Percentiles rank a stretch among this genome's conserved stretches.
phyloP scores from a whole-genome alignment of 2,329 filamentous ascomycete genomes.

The Dactylellina leptospora region DNA sequence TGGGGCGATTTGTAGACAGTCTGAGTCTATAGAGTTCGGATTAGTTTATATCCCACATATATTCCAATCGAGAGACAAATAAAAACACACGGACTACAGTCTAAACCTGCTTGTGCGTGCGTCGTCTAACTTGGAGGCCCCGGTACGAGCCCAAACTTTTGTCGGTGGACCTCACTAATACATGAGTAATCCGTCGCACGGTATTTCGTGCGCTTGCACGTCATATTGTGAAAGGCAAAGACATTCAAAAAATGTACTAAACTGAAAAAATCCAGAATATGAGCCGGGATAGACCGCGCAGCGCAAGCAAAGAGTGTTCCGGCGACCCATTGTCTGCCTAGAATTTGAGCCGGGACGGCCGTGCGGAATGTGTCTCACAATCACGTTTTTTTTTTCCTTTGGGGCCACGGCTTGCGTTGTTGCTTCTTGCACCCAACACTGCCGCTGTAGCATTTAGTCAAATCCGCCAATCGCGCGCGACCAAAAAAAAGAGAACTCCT shows the following conservation, averaged over 20 bases:
- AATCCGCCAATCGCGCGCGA: not conserved
- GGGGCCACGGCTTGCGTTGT: not conserved
- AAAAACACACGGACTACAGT: slow-evolving; percentile 11
- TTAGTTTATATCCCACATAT: not conserved
- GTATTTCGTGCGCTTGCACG: slow-evolving; percentile 16
- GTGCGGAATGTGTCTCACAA: slow-evolving; percentile 43
- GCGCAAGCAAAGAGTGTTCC: not conserved
- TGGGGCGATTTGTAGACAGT: too few relatives aligned
- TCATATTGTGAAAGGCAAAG: slow-evolving; percentile 12
- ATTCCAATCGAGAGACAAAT: not conserved
- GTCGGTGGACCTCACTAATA: too few relatives aligned
- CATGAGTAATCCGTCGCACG: slow-evolving; percentile 50
- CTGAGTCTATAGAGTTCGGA: slow-evolving; percentile 5
- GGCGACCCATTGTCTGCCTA: slow-evolving; percentile 40
- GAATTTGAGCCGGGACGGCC: slow-evolving; percentile 51
- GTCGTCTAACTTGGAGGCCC: too few relatives aligned
- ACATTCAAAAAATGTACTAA: not conserved
- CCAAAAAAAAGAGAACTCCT: too few relatives aligned
- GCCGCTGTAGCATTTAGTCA: slow-evolving; percentile 1
- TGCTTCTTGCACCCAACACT: not conserved
- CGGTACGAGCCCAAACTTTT: too few relatives aligned
- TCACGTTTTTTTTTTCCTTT: slow-evolving; percentile 12
- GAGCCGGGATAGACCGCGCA: slow-evolving; percentile 8
- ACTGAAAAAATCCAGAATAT: not conserved
- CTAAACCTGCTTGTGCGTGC: slow-evolving; percentile 23